A percentile compares a stretch with the other conserved stretches of the same genome.
Evolutionary conservation across 1,139 yeast species (phyloP).

Genomic region (Saccharomyces hybrid): DNA sequence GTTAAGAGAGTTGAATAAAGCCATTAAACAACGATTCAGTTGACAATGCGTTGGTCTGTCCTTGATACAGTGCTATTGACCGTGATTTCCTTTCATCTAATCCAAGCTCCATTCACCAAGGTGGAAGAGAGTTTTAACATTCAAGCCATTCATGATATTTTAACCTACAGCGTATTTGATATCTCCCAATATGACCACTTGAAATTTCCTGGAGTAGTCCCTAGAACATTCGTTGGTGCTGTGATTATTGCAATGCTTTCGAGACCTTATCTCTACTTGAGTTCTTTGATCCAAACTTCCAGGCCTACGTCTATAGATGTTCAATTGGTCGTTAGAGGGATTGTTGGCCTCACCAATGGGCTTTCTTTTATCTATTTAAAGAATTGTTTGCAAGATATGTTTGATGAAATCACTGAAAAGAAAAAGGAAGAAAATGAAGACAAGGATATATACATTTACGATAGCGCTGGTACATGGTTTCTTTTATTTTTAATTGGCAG

Average conservation of each 20-base stretch:
- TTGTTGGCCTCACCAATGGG: conserved; percentile 48
- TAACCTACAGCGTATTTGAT: conserved; percentile 51
- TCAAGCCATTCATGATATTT: conserved; percentile 81
- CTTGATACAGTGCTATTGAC: conserved; percentile 25
- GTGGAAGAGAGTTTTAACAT: conserved; percentile 91
- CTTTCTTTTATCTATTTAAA: conserved; percentile 32
- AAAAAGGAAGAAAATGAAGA: conserved; percentile 11
- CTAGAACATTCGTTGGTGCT: conserved; percentile 79
- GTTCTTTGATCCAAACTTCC: conserved; percentile 5
- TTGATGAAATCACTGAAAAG: conserved; percentile 10
- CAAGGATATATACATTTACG: conserved; percentile 9
- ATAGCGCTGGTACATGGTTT: conserved; percentile 47
- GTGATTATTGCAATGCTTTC: conserved; percentile 42
- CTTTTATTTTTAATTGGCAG: conserved; percentile 52
- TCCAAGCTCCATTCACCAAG: conserved; percentile 71
- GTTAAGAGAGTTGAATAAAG: background rate
- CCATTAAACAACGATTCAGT: background rate
- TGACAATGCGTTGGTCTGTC: conserved; percentile 20
- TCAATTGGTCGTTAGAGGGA: conserved; percentile 44
- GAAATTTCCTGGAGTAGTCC: conserved; percentile 82
- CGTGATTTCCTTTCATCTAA: conserved; percentile 39
- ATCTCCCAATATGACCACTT: conserved; percentile 58
- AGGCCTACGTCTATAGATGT: conserved; percentile 35
- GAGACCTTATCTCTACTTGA: conserved; percentile 31
- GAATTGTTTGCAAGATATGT: conserved; percentile 24